These are phyloP conservation scores for Torulaspora maleeae DNA, from an alignment of 805 yeast species.

Conservation along the genomic window DNA sequence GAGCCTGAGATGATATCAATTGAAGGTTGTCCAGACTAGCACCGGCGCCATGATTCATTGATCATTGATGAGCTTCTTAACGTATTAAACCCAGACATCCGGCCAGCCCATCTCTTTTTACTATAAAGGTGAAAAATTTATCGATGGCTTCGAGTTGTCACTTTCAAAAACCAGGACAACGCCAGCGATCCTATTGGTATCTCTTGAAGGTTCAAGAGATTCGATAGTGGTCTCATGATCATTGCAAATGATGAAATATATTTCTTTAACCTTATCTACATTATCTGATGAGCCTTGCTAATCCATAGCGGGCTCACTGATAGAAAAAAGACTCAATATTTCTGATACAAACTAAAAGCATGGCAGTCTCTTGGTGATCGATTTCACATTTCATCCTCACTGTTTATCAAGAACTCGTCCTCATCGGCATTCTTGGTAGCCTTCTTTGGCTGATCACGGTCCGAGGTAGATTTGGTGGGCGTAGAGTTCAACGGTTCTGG, in stretches of 20 bases:
- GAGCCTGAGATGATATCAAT: neutral
- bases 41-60: too few relatives aligned
- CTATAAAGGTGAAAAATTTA: neutral
- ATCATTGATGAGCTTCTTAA: neutral
- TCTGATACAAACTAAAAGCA: conserved; percentile 4
- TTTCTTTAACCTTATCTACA: conserved; percentile 34
- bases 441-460: conserved; percentile 8
- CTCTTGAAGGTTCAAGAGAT: conserved; percentile 6
- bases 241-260: conserved; percentile 24
- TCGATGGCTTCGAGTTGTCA: neutral
- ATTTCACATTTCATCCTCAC: conserved; percentile 32
- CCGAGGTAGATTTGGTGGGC: conserved; percentile 26
- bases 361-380: neutral
- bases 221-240: neutral
- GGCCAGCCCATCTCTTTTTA: neutral
- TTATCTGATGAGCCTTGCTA: conserved; percentile 31
- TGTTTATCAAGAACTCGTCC: conserved; percentile 32
- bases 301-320: conserved; percentile 8
- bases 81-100: neutral
- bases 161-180: neutral
- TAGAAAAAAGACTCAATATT: conserved; percentile 8
- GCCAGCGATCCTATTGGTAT: neutral
- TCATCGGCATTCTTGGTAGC: conserved; percentile 20
- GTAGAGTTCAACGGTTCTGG: conserved; percentile 28
- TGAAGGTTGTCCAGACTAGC: too few relatives aligned